A percentile compares a stretch with the other conserved stretches of the same genome.
These are phyloP conservation scores for Trichophaea hybrida DNA, from an alignment of 2,329 filamentous ascomycete species.

Conservation along the genomic window DNA sequence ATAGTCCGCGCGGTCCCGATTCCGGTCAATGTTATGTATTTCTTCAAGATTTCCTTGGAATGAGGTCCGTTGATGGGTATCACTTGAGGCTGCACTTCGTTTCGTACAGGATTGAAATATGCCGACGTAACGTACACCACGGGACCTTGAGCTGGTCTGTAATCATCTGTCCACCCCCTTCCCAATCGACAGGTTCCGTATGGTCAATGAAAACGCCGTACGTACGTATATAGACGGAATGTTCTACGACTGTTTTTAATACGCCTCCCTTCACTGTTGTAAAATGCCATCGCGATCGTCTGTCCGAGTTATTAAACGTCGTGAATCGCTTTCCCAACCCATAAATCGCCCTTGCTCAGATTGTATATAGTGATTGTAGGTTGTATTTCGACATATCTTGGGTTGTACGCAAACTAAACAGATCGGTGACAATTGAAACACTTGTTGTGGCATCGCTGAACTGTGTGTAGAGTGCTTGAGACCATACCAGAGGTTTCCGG, in stretches of 20 bases:
- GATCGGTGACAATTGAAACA: conserved; percentile 41
- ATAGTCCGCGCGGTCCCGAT: conserved; percentile 32
- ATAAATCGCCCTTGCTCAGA: conserved; percentile 49
- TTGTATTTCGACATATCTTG: conserved; percentile 43
- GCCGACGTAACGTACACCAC: conserved; percentile 20
- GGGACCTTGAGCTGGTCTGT: conserved; percentile 56
- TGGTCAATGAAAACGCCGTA: conserved; percentile 66
- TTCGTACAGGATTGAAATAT: not conserved
- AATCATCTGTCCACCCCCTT: conserved; percentile 56
- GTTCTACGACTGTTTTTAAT: conserved; percentile 55
- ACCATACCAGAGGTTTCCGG: conserved; percentile 43
- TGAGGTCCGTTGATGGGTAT: conserved; percentile 58
- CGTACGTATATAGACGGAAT: conserved; percentile 51
- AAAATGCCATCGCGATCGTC: conserved; percentile 48
- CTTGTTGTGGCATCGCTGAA: conserved; percentile 41
- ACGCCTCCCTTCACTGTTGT: conserved; percentile 51
- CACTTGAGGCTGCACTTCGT: conserved; percentile 44
- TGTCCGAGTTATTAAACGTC: conserved; percentile 61
- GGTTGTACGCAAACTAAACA: conserved; percentile 44
- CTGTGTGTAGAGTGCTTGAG: conserved; percentile 33
- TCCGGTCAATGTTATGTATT: conserved; percentile 55
- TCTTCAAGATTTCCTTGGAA: conserved; percentile 55
- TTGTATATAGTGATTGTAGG: conserved; percentile 37
- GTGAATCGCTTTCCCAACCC: conserved; percentile 65
- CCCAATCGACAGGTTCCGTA: conserved; percentile 56